Evolutionary conservation across 129 eudicot species (phyloP), one percentile per base, ranked within the genome.

Genomic region (Glebionis coronaria): DNA sequence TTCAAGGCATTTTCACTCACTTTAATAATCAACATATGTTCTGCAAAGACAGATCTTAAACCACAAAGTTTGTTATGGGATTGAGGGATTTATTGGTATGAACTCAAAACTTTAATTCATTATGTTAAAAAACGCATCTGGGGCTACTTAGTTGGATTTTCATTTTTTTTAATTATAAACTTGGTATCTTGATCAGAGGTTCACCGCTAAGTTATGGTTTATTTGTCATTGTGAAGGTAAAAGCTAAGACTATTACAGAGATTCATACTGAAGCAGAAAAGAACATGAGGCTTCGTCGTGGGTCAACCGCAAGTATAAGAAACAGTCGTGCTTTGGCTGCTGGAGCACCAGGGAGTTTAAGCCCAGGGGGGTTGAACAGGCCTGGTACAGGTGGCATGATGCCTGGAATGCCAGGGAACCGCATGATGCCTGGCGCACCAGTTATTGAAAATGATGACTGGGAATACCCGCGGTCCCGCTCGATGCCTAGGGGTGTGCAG

Each of bases 331-430:
- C 77, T 3, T 65, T 67, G 52, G 77, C 85, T 47, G 68, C 91
- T 54, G 87, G 84, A 51, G 70, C 81, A 57, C 88, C 70, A 63
- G 97, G 91, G 27, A 61, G 72, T 73, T 67, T 79, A 8, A 62
- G 82, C 27, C 81, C 90, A 2, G 83, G 67, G 14, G 86, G 90
- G 7, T 86, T 71, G 67, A 89, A 88, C 71, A 83, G 95, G 20
- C 95, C 96, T 9, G 97, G 97, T 27, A 44, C 83, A 15, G 96
- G 95, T 58, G 96, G 98, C 45, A 80, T 88, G 88, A 94, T 94
- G 95, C 99, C 99, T 4, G 99, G 99, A 57, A 85, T 83, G 85
- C 99, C 99, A 0, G 98, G 98, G 71, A 53, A 82, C 27, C 79
- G 95, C 71, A 86, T 70, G 87, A 88, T 88, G 98, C 98, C 96